phyloP scores from a whole-genome alignment of 2,329 filamentous ascomycete genomes.

The Thelonectria blattea region DNA sequence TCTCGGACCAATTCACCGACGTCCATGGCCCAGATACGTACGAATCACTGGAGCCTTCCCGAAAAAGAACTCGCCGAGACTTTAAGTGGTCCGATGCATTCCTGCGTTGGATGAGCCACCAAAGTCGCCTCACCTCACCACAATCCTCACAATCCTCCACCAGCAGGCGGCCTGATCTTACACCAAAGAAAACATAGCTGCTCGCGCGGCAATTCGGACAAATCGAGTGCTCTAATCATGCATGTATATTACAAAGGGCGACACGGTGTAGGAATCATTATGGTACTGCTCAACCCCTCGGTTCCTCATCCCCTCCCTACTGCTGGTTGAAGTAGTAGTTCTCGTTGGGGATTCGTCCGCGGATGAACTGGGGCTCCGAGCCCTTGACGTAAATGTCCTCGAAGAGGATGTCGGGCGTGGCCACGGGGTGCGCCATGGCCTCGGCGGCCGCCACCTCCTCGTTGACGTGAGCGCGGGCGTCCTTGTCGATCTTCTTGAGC shows the following conservation, averaged over 20 bases:
- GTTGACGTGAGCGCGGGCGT: slow-evolving; percentile 84
- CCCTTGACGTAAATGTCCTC: slow-evolving; percentile 58
- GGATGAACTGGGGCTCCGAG: slow-evolving; percentile 38
- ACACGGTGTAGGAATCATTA: slow-evolving; percentile 44
- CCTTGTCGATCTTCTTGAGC: slow-evolving; percentile 95
- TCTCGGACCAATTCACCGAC: not conserved
- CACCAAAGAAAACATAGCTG: slow-evolving; percentile 30
- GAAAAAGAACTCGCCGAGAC: not conserved
- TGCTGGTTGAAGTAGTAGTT: slow-evolving; percentile 82
- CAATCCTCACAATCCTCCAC: not conserved
- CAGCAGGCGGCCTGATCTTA: slow-evolving; percentile 24
- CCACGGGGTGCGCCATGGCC: slow-evolving; percentile 81
- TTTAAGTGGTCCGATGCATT: not conserved
- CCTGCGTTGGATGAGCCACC: not conserved
- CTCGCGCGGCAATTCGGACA: slow-evolving; percentile 35
- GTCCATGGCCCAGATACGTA: not conserved
- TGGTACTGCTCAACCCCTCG: slow-evolving; percentile 23
- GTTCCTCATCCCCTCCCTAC: slow-evolving; percentile 35
- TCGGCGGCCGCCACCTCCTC: slow-evolving; percentile 90
- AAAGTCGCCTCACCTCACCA: not conserved
- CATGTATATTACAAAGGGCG: slow-evolving; percentile 42
- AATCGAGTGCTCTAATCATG: slow-evolving; percentile 37
- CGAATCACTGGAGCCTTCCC: not conserved
- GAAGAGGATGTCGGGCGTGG: slow-evolving; percentile 82
- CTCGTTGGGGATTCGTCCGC: slow-evolving; percentile 73